A percentile compares a stretch with the other conserved stretches of the same genome.
These are phyloP conservation scores for Monilinia fructicola DNA, from an alignment of 2,329 filamentous ascomycete genomes.

Conservation along the genomic window DNA sequence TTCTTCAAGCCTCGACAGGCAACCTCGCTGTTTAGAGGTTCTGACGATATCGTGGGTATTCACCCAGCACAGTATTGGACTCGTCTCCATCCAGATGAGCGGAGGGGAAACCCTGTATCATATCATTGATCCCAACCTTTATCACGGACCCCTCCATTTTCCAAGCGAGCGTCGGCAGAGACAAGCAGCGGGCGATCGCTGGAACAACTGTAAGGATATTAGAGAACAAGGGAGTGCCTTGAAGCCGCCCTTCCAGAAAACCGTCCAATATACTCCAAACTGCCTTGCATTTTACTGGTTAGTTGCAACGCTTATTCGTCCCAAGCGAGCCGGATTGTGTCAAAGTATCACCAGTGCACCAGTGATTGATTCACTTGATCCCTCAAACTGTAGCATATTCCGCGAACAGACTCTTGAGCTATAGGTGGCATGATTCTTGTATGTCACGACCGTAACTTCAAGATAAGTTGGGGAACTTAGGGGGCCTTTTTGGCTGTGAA, in stretches of 20 bases:
- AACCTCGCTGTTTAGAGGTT: constrained; percentile 22
- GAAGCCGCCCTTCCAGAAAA: constrained; percentile 34
- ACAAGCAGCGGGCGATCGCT: constrained; percentile 37
- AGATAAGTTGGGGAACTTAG: constrained; percentile 10
- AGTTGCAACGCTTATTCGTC: constrained; percentile 30
- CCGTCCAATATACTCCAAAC: constrained; percentile 35
- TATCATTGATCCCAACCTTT: constrained; percentile 37
- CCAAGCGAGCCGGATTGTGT: constrained; percentile 26
- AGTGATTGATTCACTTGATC: constrained; percentile 25
- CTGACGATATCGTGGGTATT: constrained; percentile 12
- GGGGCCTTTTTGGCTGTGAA: neutral
- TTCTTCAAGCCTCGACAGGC: constrained; percentile 19
- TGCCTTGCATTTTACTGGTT: constrained; percentile 16
- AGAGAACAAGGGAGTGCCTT: constrained; percentile 24
- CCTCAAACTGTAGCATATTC: constrained; percentile 27
- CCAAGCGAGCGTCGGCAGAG: constrained; percentile 37
- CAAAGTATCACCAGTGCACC: constrained; percentile 23
- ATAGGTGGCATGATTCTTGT: constrained; percentile 7
- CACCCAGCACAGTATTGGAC: constrained; percentile 4
- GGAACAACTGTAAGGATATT: constrained; percentile 28
- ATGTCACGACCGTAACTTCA: constrained; percentile 6
- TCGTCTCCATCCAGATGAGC: constrained; percentile 24
- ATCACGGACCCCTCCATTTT: constrained; percentile 37
- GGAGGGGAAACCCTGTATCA: constrained; percentile 33
- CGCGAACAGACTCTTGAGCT: constrained; percentile 27